phyloP scores from a whole-genome alignment of 306 rosid genomes.

The Benincasa hispida region DNA sequence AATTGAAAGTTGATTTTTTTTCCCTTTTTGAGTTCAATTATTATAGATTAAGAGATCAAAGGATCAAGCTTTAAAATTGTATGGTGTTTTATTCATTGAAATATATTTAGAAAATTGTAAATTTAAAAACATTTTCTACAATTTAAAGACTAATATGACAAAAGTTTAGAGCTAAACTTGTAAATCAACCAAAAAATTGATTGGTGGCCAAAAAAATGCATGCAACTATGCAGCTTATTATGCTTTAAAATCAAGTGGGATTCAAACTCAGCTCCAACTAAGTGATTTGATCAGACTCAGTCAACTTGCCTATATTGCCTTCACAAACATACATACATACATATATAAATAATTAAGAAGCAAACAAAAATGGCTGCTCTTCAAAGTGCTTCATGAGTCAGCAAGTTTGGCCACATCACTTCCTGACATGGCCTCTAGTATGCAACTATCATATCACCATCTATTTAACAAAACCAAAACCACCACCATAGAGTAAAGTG shows the following conservation, averaged over 20 bases:
- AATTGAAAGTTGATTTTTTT: too few species aligned
- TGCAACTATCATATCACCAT: conserved; percentile 1
- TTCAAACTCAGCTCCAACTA: conserved; percentile 70
- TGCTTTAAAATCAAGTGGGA: conserved; percentile 46
- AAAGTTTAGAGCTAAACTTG: background rate
- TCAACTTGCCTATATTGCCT: conserved; percentile 52
- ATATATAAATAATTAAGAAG: background rate
- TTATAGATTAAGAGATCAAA: too few species aligned
- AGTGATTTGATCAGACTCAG: conserved; percentile 28
- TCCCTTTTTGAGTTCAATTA: too few species aligned
- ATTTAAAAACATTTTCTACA: background rate
- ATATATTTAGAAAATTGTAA: too few species aligned
- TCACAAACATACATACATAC: conserved; percentile 16
- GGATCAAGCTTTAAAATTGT: too few species aligned
- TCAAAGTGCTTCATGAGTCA: conserved; percentile 43
- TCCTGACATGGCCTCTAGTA: conserved; percentile 20
- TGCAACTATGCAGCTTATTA: background rate
- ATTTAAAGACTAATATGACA: background rate
- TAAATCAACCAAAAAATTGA: background rate
- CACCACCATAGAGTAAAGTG: conserved; percentile 13
- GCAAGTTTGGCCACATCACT: conserved; percentile 32
- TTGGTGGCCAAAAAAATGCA: background rate
- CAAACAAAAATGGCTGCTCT: background rate
- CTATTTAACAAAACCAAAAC: conserved; percentile 3
- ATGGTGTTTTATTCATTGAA: too few species aligned